phyloP scores from a whole-genome alignment of 345 rosid genomes.

The Eucalyptus curtisii region DNA sequence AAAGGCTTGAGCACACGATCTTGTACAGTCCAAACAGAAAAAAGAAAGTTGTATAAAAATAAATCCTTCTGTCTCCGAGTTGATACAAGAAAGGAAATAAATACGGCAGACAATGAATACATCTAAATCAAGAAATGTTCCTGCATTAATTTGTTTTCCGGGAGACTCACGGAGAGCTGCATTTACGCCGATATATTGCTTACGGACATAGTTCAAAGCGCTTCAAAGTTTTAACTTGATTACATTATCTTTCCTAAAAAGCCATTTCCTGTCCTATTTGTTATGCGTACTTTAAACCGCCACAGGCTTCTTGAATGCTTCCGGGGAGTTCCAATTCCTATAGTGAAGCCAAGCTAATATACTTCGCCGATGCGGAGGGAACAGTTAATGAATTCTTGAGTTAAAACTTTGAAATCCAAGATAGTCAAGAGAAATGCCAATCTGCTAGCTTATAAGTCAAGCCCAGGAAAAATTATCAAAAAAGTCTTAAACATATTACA shows the following conservation, averaged over 20 bases:
- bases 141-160: not conserved
- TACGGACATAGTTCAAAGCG: not conserved
- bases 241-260: not conserved
- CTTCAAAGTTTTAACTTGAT: not conserved
- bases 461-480: not conserved
- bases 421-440: not conserved
- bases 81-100: not conserved
- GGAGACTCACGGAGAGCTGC: not conserved
- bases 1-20: slow-evolving; percentile 74
- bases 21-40: slow-evolving; percentile 4
- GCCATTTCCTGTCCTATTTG: not conserved
- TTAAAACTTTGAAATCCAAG: not conserved
- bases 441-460: not conserved
- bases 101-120: not conserved
- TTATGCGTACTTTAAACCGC: not conserved
- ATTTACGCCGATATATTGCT: not conserved
- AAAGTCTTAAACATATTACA: no score
- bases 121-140: not conserved
- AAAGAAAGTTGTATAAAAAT: not conserved
- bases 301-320: not conserved
- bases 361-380: not conserved
- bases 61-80: not conserved
- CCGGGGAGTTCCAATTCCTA: not conserved
- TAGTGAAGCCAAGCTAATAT: not conserved
- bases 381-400: not conserved